Evolutionary conservation across 495 filamentous ascomycete genomes (phyloP), one percentile per base, ranked within the genome.

Genomic region (Xylaria curta): DNA sequence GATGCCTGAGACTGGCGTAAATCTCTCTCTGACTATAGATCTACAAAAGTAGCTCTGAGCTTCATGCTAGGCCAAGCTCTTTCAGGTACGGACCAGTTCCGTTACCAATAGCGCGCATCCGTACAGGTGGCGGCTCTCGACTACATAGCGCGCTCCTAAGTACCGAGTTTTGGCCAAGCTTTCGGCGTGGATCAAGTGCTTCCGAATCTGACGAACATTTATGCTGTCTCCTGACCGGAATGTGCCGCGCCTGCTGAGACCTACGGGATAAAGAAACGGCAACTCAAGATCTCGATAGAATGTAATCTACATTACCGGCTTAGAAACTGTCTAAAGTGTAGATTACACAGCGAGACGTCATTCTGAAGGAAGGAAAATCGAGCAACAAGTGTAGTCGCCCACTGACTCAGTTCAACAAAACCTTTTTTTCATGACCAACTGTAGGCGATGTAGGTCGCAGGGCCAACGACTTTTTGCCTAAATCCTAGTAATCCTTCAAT

Each of bases 131-230:
- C 58, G 28, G 54, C 67, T 49, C 56, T 38, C 13, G 42, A 49
- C 67, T 33, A 69, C 56, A 51, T 17, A 53, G 44, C 68, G 10
- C 67, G 28, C 38, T 53, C 68, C 26, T 56, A 69, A 60, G 67
- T 69, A 59, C 67, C 67, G 67, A 47, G 53, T n/a, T 9, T 46
- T 54, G 65, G 65, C 47, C 49, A 59, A 61, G 56, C 44, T 46
- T 33, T 28, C 68, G 58, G 59, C 53, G 10, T 63, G 56, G 66
- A 68, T 68, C 66, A 68, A 68, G 38, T 46, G 51, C 58, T 51
- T 70, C 59, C 59, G 68, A 36, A 54, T 31, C 59, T 62, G 24
- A 63, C 6, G 5, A 61, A 70, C 42, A 10, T 60, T 51, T 31
- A 56, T 47, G 56, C 42, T 36, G 46, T 60, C 42, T 69, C 42